Evolutionary conservation across 1,284 basidiomycete species (phyloP), one percentile per base, ranked within the genome.

Genomic region (Sanghuangporus weigelae): DNA sequence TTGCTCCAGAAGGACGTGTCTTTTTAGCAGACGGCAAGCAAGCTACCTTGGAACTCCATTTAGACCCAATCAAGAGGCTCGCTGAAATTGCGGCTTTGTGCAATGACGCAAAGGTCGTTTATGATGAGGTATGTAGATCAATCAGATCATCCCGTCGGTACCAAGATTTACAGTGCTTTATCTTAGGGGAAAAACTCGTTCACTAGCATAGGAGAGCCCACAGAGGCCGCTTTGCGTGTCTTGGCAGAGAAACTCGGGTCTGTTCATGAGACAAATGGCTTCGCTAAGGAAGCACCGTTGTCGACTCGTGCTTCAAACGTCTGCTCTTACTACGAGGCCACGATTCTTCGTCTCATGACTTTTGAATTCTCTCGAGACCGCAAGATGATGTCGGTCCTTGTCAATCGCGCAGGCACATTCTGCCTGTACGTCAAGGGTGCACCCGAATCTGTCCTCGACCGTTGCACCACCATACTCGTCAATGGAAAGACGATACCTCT

Each of bases 331-430:
- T 89, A 92, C 71, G 92, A 95, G 68, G 79, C 81, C 56, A 80
- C 78, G 21, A 88, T 94, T 71, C 80, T 87, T 19, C 88, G 95
- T 65, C 81, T 97, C 11, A 78, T 96, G 67, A 98, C 96, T 2
- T 96, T 99, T 72, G 96, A 98, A 75, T 99, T 99, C 77, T 93
- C 94, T 35, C 90, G 96, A 40, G 97, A 99, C 76, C 92, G 96
- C 74, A 99, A 98, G 79, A 96, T 95, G 84, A 99, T 98, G 96
- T 98, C 96, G 26, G 95, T 97, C 44, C 85, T 98, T 56, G 88
- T 92, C 57, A 82, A 79, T 72, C 72, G 42, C 49, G 81, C 85
- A 66, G 83, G 81, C 10, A 75, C 75, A 4, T 86, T 87, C 42
- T 81, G 87, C 19, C 79, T 96, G 2, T 90, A 95, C 71, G 94